Base-by-base conservation (phyloP, 352 stramenopile genomes). In the Phytophthora citrophthora region DNA sequence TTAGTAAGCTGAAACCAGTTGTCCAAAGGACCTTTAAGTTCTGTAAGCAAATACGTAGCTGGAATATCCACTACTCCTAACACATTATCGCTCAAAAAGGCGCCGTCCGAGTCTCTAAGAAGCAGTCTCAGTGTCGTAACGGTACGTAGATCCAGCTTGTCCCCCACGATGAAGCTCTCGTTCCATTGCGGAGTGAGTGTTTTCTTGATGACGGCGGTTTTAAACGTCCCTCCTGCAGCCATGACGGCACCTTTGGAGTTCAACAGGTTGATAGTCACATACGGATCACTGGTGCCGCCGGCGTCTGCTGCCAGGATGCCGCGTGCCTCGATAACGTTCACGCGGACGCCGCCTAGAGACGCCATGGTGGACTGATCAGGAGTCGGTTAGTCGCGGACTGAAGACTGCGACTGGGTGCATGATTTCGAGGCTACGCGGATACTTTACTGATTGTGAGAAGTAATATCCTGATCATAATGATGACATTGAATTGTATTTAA, bases 51-150 rank as follows among this genome's bases (percentile, higher is more conserved):
- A n/a, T 63, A 49, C 27, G 89, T 67, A 13, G 41, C 51, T 5
- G 85, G 85, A 54, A 94, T 81, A 44, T 92, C 77, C 39, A 90
- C 85, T 48, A 91, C 79, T 8, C 85, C 86, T 32, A 94, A 54
- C 16, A 76, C 61, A 41, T 89, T 81, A 57, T 91, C 82, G 29
- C 71, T 86, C 48, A 74, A 68, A 51, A 93, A 89, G n/a, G 73
- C 60, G 40, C 74, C 74, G 59, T 89, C 79, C 29, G 70, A 81
- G 61, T 93, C 85, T 7, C 51, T 63, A 13, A 94, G 48, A 40
- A 83, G 10, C 0, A 89, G 57, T 0, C 81, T 81, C 50, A 94
- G 58, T 47, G 79, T 90, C 16, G 83, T 89, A 11, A 83, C 83
- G 20, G 81, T 52, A 20, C 83, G 82, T 44, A 94, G 64, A 40